A percentile compares a stretch with the other conserved stretches of the same genome.
Conservation (phyloP, 352 stramenopile species). For the Pseudoperonospora humuli region DNA sequence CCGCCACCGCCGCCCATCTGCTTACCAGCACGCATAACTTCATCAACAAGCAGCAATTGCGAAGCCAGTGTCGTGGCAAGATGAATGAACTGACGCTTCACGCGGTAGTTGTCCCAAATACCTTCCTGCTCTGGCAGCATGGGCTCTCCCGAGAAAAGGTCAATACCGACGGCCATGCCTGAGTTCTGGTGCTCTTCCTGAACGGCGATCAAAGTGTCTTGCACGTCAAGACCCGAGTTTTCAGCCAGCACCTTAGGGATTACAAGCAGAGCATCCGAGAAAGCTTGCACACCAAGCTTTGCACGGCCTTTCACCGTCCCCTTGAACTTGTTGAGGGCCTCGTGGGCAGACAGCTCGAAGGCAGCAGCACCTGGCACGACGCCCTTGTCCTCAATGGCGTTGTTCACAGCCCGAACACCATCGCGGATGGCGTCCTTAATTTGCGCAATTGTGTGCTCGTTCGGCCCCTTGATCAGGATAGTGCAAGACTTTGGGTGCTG, state of each 20-base stretch:
- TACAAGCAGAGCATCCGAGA: slow-evolving; percentile 94
- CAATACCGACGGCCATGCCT: slow-evolving; percentile 90
- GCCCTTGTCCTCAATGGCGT: slow-evolving; percentile 95
- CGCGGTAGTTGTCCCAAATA: slow-evolving; percentile 98
- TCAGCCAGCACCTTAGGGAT: slow-evolving; percentile 97
- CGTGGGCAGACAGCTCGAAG: slow-evolving; percentile 93
- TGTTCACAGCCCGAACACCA: slow-evolving; percentile 97
- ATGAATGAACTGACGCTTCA: slow-evolving; percentile 99
- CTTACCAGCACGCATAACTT: slow-evolving; percentile 98
- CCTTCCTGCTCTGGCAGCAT: slow-evolving; percentile 95
- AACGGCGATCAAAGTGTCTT: slow-evolving; percentile 95
- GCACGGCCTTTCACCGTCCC: slow-evolving; percentile 89
- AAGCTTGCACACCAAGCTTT: slow-evolving; percentile 97
- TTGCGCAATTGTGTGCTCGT: slow-evolving; percentile 97
- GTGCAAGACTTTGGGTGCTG: slow-evolving; percentile 95
- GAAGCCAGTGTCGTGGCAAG: slow-evolving; percentile 96
- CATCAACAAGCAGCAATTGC: slow-evolving; percentile 97
- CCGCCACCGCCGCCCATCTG: slow-evolving; percentile 87
- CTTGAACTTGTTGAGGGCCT: slow-evolving; percentile 85
- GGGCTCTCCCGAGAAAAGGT: slow-evolving; percentile 93
- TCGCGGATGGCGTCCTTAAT: slow-evolving; percentile 99
- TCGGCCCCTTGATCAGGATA: slow-evolving; percentile 97
- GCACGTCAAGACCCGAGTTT: slow-evolving; percentile 82
- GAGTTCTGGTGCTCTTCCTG: slow-evolving; percentile 92
- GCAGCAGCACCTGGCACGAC: slow-evolving; percentile 95